Percentiles rank a stretch among this genome's conserved stretches.
Conservation (phyloP, 805 yeast genomes). For the Candida dajiaensis region DNA sequence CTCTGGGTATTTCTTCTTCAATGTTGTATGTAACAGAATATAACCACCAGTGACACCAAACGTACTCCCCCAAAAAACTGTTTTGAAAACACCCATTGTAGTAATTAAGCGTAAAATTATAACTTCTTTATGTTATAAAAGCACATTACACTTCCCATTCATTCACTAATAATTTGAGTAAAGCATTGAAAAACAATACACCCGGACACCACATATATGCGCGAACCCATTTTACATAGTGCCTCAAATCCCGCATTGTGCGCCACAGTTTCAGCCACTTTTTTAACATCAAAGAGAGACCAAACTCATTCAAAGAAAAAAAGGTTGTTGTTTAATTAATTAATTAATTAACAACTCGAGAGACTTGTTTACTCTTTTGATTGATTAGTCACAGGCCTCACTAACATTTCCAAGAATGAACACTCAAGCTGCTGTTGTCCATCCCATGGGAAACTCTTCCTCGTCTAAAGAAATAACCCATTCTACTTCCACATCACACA, state of each 20-base stretch:
- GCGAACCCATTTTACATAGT: background rate
- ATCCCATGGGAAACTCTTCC: background rate
- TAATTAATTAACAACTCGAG: background rate
- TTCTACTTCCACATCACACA: background rate
- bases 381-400: no score
- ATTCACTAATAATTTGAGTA: no score
- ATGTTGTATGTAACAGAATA: slow-evolving; percentile 11
- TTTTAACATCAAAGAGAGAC: background rate
- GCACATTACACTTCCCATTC: no score
- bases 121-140: no score
- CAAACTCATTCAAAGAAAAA: background rate
- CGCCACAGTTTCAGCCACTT: background rate
- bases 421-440: background rate
- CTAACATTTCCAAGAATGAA: background rate
- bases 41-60: slow-evolving; percentile 12
- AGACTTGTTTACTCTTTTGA: background rate
- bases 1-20: slow-evolving; percentile 13
- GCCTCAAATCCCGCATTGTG: background rate
- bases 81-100: slow-evolving; percentile 4
- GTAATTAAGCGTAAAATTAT: no score
- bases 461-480: background rate
- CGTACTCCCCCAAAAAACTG: slow-evolving; percentile 11
- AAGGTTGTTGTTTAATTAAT: no score
- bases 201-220: background rate
- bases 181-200: no score